Conservation (phyloP, 805 yeast genomes). For the Candida saitoana region DNA sequence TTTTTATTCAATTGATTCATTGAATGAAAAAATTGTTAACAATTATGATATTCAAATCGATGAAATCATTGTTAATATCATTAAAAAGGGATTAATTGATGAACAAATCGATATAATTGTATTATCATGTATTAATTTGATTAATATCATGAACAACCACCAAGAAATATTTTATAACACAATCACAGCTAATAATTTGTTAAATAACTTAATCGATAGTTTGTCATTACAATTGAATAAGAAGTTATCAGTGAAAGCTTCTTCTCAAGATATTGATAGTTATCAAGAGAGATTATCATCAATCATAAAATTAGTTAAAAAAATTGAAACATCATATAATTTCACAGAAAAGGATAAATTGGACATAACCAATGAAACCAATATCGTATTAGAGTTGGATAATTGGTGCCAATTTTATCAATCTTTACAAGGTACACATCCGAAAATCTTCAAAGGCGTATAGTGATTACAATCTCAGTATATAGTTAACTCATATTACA, state of each 20-base stretch:
- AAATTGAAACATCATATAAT: conserved; percentile 11
- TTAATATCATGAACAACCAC: conserved; percentile 33
- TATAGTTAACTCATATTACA: no score
- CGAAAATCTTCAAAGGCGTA: neutral
- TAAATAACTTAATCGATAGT: conserved; percentile 35
- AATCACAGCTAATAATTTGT: conserved; percentile 10
- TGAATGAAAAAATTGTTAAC: conserved; percentile 20
- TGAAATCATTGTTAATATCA: conserved; percentile 38
- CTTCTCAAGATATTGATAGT: conserved; percentile 63
- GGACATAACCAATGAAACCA: neutral
- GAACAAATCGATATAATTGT: conserved; percentile 57
- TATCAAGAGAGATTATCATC: conserved; percentile 44
- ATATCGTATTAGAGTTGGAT: neutral
- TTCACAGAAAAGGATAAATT: conserved; percentile 2
- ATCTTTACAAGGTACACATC: neutral
- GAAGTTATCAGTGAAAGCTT: conserved; percentile 56
- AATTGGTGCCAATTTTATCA: neutral
- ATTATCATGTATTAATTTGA: conserved; percentile 42
- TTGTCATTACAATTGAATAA: conserved; percentile 34
- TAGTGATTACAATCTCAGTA: no score
- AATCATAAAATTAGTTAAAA: conserved; percentile 26
- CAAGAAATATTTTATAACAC: conserved; percentile 14
- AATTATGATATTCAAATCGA: conserved; percentile 22
- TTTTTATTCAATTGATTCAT: conserved; percentile 48
- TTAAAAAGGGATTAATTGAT: conserved; percentile 53